A percentile compares a stretch with the other conserved stretches of the same genome.
Evolutionary conservation across 768 basidiomycete genomes (phyloP).

Genomic region (Russula earlei): DNA sequence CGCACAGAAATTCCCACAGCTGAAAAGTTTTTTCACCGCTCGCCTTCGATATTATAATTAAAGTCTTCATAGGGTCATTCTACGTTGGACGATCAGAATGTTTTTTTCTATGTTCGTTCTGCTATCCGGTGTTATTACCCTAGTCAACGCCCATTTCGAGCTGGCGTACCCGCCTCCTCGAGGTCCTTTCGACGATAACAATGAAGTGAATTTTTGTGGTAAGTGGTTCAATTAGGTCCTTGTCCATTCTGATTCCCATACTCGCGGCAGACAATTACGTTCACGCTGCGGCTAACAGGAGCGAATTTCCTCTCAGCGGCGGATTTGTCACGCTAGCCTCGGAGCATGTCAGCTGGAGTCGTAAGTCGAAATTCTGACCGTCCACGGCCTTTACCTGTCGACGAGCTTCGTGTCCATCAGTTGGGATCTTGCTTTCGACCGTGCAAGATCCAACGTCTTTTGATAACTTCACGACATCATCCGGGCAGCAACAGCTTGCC

Average conservation of each 20-base stretch:
- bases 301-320: constrained; percentile 55
- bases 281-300: constrained; percentile 43
- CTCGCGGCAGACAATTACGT: constrained; percentile 50
- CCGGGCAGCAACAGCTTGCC: constrained; percentile 28
- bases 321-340: constrained; percentile 57
- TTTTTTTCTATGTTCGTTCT: constrained; percentile 28
- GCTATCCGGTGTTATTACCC: constrained; percentile 31
- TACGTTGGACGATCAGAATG: constrained; percentile 25
- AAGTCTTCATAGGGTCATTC: too few relatives aligned
- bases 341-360: constrained; percentile 52
- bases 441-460: constrained; percentile 52
- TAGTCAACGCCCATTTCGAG: constrained; percentile 67
- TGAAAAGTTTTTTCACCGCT: constrained; percentile 17
- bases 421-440: constrained; percentile 46
- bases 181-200: constrained; percentile 53
- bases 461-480: constrained; percentile 45
- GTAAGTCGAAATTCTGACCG: constrained; percentile 30
- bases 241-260: not conserved
- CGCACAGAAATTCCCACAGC: not conserved
- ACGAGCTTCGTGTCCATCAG: constrained; percentile 28
- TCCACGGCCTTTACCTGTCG: not conserved
- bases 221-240: not conserved
- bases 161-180: constrained; percentile 67
- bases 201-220: constrained; percentile 64
- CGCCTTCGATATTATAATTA: not conserved